Conservation (phyloP, 2,329 filamentous ascomycete species). For the Aspergillus transmontanensis region DNA sequence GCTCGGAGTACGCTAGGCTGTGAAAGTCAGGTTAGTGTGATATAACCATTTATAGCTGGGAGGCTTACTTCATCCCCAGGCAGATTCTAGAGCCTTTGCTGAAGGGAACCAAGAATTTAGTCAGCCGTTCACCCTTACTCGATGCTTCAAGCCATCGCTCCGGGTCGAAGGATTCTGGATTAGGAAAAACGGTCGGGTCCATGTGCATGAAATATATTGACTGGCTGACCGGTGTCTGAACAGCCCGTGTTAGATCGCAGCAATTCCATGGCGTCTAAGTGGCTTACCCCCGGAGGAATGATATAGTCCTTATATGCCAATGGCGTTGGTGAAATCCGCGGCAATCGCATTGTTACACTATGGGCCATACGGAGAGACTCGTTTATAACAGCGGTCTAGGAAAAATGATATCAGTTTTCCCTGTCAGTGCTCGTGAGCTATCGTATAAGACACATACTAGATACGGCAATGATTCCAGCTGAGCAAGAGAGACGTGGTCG, state of each 20-base stretch:
- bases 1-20: slow-evolving; percentile 34
- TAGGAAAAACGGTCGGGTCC: slow-evolving; percentile 34
- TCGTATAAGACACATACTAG: slow-evolving; percentile 6
- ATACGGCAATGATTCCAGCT: slow-evolving; percentile 25
- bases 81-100: slow-evolving; percentile 45
- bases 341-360: not conserved
- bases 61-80: slow-evolving; percentile 42
- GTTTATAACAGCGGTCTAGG: slow-evolving; percentile 16
- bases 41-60: not conserved
- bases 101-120: slow-evolving; percentile 38
- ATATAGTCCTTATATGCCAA: slow-evolving; percentile 11
- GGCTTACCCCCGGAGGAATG: slow-evolving; percentile 30
- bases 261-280: not conserved
- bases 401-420: not conserved
- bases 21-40: not conserved
- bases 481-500: slow-evolving; percentile 9
- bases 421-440: not conserved
- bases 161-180: slow-evolving; percentile 31
- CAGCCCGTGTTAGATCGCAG: not conserved
- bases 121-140: slow-evolving; percentile 31
- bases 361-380: slow-evolving; percentile 17
- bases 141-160: slow-evolving; percentile 34
- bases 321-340: not conserved
- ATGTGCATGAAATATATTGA: slow-evolving; percentile 33
- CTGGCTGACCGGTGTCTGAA: slow-evolving; percentile 36